Evolutionary conservation across 2,329 filamentous ascomycete species (phyloP), one percentile per base, ranked within the genome.

Genomic region (Polychaeton citri): DNA sequence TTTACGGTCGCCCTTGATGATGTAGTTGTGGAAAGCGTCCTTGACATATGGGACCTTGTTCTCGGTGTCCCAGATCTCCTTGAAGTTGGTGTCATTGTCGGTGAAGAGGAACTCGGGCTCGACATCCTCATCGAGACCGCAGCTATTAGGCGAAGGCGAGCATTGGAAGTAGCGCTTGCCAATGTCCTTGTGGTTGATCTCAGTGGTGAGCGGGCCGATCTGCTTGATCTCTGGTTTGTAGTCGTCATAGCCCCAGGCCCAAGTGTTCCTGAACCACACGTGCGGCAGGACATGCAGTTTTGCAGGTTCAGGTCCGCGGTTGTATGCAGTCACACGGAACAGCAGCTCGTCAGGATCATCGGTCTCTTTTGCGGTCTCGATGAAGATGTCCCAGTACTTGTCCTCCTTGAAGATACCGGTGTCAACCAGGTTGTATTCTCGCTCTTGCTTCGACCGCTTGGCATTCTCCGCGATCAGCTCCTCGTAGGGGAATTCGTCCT

Each of bases 231-330:
- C 75, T 0, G 88, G 90, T 62, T 92, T 94, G 57, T 79, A 77
- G 34, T 81, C 74, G 52, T 94, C 83, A 43, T 81, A 74, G 16
- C 87, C 88, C 88, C 88, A 96, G 26, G 81, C 75, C 90, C 90
- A 96, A 3, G 87, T 95, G 59, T 96, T 96, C 45, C 88, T 77
- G 66, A 95, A 96, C 85, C 87, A 95, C 35, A 94, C 76, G 41
- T 96, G 90, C 6, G 88, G 88, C 30, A 95, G 67, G 51, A 96
- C 94, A 60, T 96, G 90, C 37, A 96, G 66, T 16, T 86, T 87
- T 10, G 90, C 88, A 10, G 84, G 76, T 36, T 95, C 84, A 5
- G 85, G 82, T 12, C 90, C 88, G 49, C 90, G 76, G 56, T 96
- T 96, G 80, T 90, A 96, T 31, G 87, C 88, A 8, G 88, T 95